A percentile compares a stretch with the other conserved stretches of the same genome.
phyloP scores from a whole-genome alignment of 305 asterid species.

The Solanum hybrid region DNA sequence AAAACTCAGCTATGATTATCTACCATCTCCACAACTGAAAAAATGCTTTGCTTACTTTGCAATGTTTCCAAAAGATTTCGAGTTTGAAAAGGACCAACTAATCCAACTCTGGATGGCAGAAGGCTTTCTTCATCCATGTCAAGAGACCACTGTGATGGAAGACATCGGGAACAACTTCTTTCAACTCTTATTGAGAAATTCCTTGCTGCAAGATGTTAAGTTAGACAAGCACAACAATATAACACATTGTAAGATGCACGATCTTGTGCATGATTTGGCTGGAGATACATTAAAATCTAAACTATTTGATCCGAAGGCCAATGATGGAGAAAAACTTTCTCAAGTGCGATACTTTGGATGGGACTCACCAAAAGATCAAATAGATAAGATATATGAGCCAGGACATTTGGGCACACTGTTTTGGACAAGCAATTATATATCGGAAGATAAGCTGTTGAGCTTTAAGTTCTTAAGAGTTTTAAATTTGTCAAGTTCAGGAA shows the following conservation, averaged over 20 bases:
- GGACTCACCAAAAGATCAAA: too few relatives aligned
- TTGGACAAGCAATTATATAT: too few relatives aligned
- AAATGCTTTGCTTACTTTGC: slow-evolving; percentile 34
- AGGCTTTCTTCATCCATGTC: slow-evolving; percentile 1
- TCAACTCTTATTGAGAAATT: neutral
- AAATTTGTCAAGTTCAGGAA: too few relatives aligned
- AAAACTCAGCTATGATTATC: slow-evolving; percentile 7
- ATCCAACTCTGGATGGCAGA: slow-evolving; percentile 21
- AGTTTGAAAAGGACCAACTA: neutral
- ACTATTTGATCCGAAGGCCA: neutral
- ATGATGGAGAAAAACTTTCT: neutral
- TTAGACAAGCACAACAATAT: neutral
- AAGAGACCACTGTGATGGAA: neutral
- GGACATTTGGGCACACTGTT: too few relatives aligned
- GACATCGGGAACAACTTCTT: slow-evolving; percentile 5
- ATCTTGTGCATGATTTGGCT: slow-evolving; percentile 20
- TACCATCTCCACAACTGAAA: slow-evolving; percentile 13
- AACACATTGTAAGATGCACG: slow-evolving; percentile 22
- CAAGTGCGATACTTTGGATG: neutral
- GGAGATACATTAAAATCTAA: neutral
- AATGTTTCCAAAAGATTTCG: slow-evolving; percentile 11
- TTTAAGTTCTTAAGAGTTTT: too few relatives aligned
- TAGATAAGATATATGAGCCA: too few relatives aligned
- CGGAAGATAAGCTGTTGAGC: too few relatives aligned
- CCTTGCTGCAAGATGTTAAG: neutral